Evolutionary conservation across 2,329 filamentous ascomycete genomes (phyloP), one percentile per base, ranked within the genome.

Genomic region (Alternaria gansuensis): DNA sequence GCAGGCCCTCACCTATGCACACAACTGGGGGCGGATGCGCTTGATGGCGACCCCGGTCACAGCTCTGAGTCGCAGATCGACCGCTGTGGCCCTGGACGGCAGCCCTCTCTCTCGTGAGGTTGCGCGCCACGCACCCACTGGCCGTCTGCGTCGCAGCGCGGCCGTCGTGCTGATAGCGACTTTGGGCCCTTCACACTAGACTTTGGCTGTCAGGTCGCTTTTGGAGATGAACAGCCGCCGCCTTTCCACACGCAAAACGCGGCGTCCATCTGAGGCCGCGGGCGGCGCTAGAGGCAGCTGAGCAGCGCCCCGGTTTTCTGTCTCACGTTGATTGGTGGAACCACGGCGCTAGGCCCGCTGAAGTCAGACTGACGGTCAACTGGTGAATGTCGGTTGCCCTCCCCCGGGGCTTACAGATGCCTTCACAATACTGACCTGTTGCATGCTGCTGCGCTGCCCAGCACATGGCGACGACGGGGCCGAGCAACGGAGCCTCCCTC

Each of bases 21-120:
- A 62, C 59, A 59, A 64, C 63, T 61, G 63, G 67, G 65, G 67
- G 69, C 68, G 70, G 66, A 71, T 62, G 69, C 67, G 67, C 66
- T 68, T 69, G 67, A 63, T 51, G 53, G 34, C 58, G 39, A 57
- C 62, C 70, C 70, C 67, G 68, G 63, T 67, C 68, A 50, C 56
- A 50, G 59, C 53, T 60, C 66, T 71, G 72, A 73, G 68, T 74
- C 70, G 71, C 67, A 70, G 69, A 72, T 73, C 67, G 59, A 48
- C 44, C n/a, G n/a, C 36, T n/a, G n/a, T 26, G 24, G 44, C 44
- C 44, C 44, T 48, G 44, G 44, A 23, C 31, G 31, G 21, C 7
- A 24, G 31, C 21, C 44, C n/a, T 31, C 44, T 21, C 37, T 21
- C 33, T 14, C 21, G 26, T 29, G 36, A 10, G 36, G 36, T 39